phyloP scores from a whole-genome alignment of 257 asterid genomes.

The Solanum rostratum region DNA sequence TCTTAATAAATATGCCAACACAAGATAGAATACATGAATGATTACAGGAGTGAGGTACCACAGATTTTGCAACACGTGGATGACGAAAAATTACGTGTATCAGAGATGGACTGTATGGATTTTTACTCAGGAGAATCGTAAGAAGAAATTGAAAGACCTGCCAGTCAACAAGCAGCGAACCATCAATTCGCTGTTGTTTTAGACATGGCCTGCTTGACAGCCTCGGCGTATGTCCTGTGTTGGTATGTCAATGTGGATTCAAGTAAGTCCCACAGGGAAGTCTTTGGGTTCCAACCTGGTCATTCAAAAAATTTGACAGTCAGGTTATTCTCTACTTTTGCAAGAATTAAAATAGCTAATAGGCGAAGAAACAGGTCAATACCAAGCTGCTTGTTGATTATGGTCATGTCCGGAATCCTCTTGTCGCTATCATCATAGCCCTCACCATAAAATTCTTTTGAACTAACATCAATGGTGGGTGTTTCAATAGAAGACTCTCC shows the following conservation, averaged over 20 bases:
- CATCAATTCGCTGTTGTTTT: slow-evolving; percentile 36
- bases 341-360: background rate
- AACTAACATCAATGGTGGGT: slow-evolving; percentile 78
- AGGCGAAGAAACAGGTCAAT: background rate
- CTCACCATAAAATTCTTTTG: slow-evolving; percentile 90
- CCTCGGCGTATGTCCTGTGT: slow-evolving; percentile 69
- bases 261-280: slow-evolving; percentile 60
- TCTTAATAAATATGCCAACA: slow-evolving; percentile 1
- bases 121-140: slow-evolving; percentile 6
- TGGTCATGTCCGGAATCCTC: slow-evolving; percentile 97
- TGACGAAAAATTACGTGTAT: background rate
- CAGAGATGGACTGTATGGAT: background rate
- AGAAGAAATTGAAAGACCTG: slow-evolving; percentile 5
- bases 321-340: background rate
- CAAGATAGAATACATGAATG: background rate
- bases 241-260: slow-evolving; percentile 70
- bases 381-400: slow-evolving; percentile 85
- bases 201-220: slow-evolving; percentile 58
- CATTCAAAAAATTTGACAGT: background rate
- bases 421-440: slow-evolving; percentile 95
- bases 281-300: slow-evolving; percentile 63
- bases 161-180: background rate
- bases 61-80: background rate
- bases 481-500: slow-evolving; percentile 57
- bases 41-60: slow-evolving; percentile 3